A percentile compares a stretch with the other conserved stretches of the same genome.
Conservation (phyloP, 352 stramenopile genomes). For the Globisporangium yorkense region DNA sequence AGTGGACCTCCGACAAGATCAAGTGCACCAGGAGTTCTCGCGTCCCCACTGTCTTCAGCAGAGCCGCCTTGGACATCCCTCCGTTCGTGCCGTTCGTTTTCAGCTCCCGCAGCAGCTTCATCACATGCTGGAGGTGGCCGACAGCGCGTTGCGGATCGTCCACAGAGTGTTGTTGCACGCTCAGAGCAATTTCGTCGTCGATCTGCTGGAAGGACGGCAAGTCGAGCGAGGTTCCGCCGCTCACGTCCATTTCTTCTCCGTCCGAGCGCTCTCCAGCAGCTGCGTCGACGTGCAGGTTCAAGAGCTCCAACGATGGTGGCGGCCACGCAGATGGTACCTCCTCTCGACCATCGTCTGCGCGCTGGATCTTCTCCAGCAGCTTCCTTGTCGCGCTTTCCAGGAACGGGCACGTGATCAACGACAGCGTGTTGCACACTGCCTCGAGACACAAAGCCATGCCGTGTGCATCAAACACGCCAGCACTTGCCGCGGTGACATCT, state of each 20-base stretch:
- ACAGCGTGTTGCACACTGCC: conserved; percentile 45
- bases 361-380: conserved; percentile 27
- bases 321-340: conserved; percentile 10
- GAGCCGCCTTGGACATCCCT: conserved; percentile 1
- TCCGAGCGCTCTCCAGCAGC: neutral
- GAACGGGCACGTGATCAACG: conserved; percentile 40
- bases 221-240: neutral
- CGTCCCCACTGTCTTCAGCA: conserved; percentile 36
- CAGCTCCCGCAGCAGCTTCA: conserved; percentile 3
- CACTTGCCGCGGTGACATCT: neutral
- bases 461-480: conserved; percentile 29
- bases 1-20: conserved; percentile 50
- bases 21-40: conserved; percentile 45
- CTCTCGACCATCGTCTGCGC: neutral
- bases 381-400: conserved; percentile 32
- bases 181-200: conserved; percentile 25
- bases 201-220: conserved; percentile 22
- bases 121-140: conserved; percentile 19
- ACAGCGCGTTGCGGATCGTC: conserved; percentile 14
- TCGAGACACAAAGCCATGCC: conserved; percentile 35
- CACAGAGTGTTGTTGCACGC: conserved; percentile 4
- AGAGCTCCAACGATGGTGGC: conserved; percentile 17
- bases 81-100: conserved; percentile 6
- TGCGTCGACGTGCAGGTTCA: conserved; percentile 12
- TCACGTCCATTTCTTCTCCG: neutral